Conservation (phyloP, 441 rosid species). For the Francoa sonchifolia region DNA sequence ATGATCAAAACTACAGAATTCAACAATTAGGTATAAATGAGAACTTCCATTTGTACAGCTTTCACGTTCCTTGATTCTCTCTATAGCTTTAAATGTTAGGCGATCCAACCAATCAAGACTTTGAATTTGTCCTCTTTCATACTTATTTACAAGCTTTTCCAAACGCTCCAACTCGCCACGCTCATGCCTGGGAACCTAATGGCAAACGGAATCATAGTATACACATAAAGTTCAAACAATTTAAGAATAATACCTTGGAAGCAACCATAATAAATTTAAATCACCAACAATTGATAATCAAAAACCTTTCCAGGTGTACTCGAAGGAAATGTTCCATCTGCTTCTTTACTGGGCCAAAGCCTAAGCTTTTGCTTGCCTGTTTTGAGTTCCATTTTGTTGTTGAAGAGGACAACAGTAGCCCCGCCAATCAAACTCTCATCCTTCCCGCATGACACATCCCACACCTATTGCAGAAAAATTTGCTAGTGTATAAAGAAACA, state of each 20-base stretch:
- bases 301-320: constrained; percentile 95
- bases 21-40: constrained; percentile 63
- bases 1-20: constrained; percentile 90
- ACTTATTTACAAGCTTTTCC: constrained; percentile 86
- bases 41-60: constrained; percentile 63
- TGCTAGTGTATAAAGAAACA: constrained; percentile 3
- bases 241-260: constrained; percentile 2
- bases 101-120: constrained; percentile 85
- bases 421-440: constrained; percentile 86
- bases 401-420: constrained; percentile 81
- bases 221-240: background rate
- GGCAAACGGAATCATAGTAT: constrained; percentile 3
- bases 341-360: constrained; percentile 84
- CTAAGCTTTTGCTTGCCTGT: constrained; percentile 95
- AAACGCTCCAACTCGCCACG: constrained; percentile 89
- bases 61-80: constrained; percentile 70
- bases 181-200: constrained; percentile 81
- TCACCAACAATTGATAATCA: constrained; percentile 1
- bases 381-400: constrained; percentile 78
- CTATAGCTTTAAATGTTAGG: constrained; percentile 75
- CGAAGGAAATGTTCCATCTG: constrained; percentile 82
- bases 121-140: constrained; percentile 86
- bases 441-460: constrained; percentile 87
- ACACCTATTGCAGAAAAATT: constrained; percentile 40
- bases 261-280: constrained; percentile 2